Evolutionary conservation across 495 filamentous ascomycete genomes (phyloP), one percentile per base, ranked within the genome.

Genomic region (Tirmania nivea): DNA sequence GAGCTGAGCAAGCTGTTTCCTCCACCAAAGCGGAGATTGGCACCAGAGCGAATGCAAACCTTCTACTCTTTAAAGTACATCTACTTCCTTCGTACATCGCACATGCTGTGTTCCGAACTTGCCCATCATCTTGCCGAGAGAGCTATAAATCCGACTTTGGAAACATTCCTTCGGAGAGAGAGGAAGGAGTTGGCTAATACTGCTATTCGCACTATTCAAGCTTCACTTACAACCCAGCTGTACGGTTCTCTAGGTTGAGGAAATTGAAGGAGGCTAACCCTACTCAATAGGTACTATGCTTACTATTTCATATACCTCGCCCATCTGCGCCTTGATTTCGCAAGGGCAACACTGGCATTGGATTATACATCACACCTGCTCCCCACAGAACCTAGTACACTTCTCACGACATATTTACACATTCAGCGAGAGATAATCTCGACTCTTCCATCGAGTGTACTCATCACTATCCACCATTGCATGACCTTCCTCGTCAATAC

Each of bases 401-500:
- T 63, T 8, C 39, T 56, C 2, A 25, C 36, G 3, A 48, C 52
- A 14, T 66, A 65, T 53, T 48, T 56, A 14, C 17, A 39, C 17
- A 59, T 63, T 52, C 63, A 66, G 49, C 17, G 49, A 12, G 52
- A 19, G 12, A 61, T 66, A 19, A 54, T 63, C 12, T 25, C 52
- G 16, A 53, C 55, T 17, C 59, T 62, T 14, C 51, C 55, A 17
- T 59, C 62, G 55, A 50, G 39, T 20, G 60, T 52, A 10, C 53
- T 66, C 3, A 59, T 65, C 34, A 51, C 50, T 25, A 66, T 63
- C 2, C 63, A 66, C 50, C 63, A 66, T 49, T 60, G 58, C 10
- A 59, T 66, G 52, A 60, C 60, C 48, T 63, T 66, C 34, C 56
- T 66, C 9, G 63, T 66, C 10, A 63, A 63, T 58, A 56, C 56